Evolutionary conservation across 371 early-diverging fungal genomes (phyloP).

Genomic region (Mortierella sp.): DNA sequence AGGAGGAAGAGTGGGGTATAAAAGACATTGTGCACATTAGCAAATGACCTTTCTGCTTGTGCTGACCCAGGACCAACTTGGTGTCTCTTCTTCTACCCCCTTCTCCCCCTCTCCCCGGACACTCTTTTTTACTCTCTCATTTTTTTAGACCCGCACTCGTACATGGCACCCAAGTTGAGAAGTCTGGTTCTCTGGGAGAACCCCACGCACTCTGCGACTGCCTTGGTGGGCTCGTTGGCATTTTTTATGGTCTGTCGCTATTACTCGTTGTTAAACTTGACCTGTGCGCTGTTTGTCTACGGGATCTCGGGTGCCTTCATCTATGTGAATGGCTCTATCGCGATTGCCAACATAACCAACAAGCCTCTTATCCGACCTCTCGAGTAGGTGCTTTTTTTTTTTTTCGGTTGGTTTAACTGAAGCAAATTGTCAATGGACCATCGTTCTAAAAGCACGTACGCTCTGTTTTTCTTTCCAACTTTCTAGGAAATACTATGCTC

Average conservation of each 20-base stretch:
- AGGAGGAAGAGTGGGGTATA: too few relatives aligned
- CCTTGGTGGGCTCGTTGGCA: slow-evolving; percentile 34
- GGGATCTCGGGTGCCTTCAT: slow-evolving; percentile 56
- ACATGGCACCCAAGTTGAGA: slow-evolving; percentile 48
- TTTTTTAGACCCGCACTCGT: slow-evolving; percentile 48
- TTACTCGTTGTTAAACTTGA: slow-evolving; percentile 59
- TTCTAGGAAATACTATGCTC: neutral
- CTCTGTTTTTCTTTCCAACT: neutral
- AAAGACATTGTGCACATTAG: too few relatives aligned
- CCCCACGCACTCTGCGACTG: slow-evolving; percentile 51
- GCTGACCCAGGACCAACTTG: neutral
- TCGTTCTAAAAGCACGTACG: too few relatives aligned
- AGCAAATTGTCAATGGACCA: neutral
- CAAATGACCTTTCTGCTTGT: too few relatives aligned
- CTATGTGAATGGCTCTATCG: slow-evolving; percentile 55
- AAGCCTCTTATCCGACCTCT: slow-evolving; percentile 51
- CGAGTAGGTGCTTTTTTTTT: too few relatives aligned
- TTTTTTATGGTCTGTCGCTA: slow-evolving; percentile 55
- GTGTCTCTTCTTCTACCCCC: neutral
- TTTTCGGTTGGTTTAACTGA: too few relatives aligned
- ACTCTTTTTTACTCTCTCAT: neutral
- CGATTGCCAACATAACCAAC: slow-evolving; percentile 36
- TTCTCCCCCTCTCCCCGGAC: too few relatives aligned
- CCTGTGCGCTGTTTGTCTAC: slow-evolving; percentile 56
- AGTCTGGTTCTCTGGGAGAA: slow-evolving; percentile 60